A percentile compares a stretch with the other conserved stretches of the same genome.
These are phyloP conservation scores for Termitomyces sp. DNA, from an alignment of 768 basidiomycete genomes.

Conservation along the genomic window DNA sequence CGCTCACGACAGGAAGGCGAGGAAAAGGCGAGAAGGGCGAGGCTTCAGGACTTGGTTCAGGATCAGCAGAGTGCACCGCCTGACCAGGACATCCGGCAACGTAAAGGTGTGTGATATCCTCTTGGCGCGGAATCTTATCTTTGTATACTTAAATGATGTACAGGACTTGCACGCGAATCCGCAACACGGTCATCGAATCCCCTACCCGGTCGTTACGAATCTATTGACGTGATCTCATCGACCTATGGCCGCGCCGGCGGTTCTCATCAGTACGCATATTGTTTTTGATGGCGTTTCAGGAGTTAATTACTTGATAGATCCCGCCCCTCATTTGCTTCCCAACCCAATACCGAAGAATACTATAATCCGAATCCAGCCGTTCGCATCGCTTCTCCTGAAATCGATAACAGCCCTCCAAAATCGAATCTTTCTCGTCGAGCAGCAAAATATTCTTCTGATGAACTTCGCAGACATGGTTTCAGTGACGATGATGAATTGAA, in stretches of 20 bases:
- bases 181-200: constrained; percentile 16
- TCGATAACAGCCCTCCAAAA: constrained; percentile 16
- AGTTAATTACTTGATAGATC: not conserved
- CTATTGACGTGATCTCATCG: constrained; percentile 12
- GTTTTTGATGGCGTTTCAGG: not conserved
- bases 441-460: constrained; percentile 28
- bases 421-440: constrained; percentile 23
- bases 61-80: constrained; percentile 32
- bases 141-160: constrained; percentile 4
- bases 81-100: constrained; percentile 43
- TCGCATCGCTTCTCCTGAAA: constrained; percentile 15
- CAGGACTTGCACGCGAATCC: constrained; percentile 19
- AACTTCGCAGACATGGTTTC: constrained; percentile 36
- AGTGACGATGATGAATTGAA: constrained; percentile 39
- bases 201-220: constrained; percentile 22
- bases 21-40: constrained; percentile 24
- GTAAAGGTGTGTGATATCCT: constrained; percentile 34
- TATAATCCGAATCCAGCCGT: constrained; percentile 31
- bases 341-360: constrained; percentile 31
- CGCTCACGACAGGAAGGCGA: constrained; percentile 54
- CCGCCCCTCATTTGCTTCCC: constrained; percentile 7
- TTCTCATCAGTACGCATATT: constrained; percentile 9
- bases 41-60: constrained; percentile 31
- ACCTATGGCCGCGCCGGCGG: constrained; percentile 10
- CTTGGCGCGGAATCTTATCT: constrained; percentile 21